Base-by-base conservation (phyloP, 176 grass and related monocot genomes). In the Triticum urartu region DNA sequence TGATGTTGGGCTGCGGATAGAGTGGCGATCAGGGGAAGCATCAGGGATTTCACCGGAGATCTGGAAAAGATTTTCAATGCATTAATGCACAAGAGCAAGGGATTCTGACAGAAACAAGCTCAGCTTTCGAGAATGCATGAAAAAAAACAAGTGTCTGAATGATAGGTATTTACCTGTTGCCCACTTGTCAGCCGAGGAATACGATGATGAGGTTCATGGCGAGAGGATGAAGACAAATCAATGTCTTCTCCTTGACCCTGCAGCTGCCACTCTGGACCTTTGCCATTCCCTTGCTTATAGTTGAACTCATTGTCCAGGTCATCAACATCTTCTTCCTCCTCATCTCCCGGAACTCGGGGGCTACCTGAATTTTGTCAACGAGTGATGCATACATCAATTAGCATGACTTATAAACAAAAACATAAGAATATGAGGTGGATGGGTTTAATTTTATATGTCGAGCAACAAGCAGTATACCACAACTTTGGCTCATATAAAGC, bases 231-330 rank as follows among this genome's bases (percentile, higher is more conserved):
- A 78, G 94, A 97, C 42, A 99, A 83, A 84, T 99, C 92, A 90
- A 72, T 60, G 87, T 94, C 97, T 68, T 92, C 94, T 78, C 80
- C 83, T 77, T 91, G 89, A 75, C 93, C 88, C 82, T 89, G 89
- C 17, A 92, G 84, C 80, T 93, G 89, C 92, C 90, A 91, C 64
- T 78, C 86, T 30, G 89, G 83, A 22, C 68, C 87, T 85, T 97
- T 97, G 48, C 87, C 94, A 58, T 86, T 92, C 70, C 90, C 91
- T 73, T 88, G 87, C 72, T 88, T 93, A 72, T 98, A 90, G 84
- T 91, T 94, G 85, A 99, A 99, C 82, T 99, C 97, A 80, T 99
- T 97, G 86, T 99, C 97, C 52, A 99, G 67, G 72, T 99, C 97
- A 89, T 99, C 97, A 67, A 97, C 86, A 78, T 91, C 94, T 83